Base-by-base conservation (phyloP, 2,329 filamentous ascomycete species). In the Daldinia eschscholtzii region DNA sequence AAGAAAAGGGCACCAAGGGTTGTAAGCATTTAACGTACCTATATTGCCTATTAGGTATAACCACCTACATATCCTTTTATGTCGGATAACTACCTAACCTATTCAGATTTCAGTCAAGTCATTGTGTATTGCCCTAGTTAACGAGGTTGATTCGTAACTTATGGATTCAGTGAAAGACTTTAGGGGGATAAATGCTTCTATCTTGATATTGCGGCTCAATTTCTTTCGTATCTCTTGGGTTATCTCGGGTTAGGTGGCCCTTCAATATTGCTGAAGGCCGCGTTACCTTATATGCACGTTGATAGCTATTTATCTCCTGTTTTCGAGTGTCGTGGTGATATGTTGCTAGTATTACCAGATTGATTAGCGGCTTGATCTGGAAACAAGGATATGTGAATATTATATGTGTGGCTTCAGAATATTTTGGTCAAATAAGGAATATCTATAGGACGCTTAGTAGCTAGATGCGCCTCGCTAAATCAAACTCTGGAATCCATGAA, bases 391-490 rank as follows among this genome's bases (percentile, higher is more conserved):
- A 56, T 37, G 18, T 4, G 23, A n/a, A 35, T 50, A 39, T 46
- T 55, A 35, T 64, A 56, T 55, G 70, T 55, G 70, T 64, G 39
- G 62, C 53, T 46, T 48, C 53, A 56, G 50, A 39, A 41, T 65
- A 50, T 35, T n/a, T 42, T 42, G 58, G 50, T 59, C 67, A 46
- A 71, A 70, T 73, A 41, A 50, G 59, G 48, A 42, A 52, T 67
- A 65, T 44, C 66, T 65, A 48, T 65, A 48, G 6, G 39, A 50
- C 63, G 56, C 62, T 55, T 62, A 64, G 10, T 39, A 12, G 35
- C 66, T 41, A 39, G 57, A 64, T 53, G 65, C 65, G 63, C 20
- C 56, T 67, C 65, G 67, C 55, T 67, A 64, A 70, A 70, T 61
- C 63, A 68, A 67, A 6, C 65, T 69, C 56, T 55, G 41, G 42